Percentiles rank a stretch among this genome's conserved stretches.
Conservation (phyloP, 768 basidiomycete genomes). For the Cyclocybe cylindracea region DNA sequence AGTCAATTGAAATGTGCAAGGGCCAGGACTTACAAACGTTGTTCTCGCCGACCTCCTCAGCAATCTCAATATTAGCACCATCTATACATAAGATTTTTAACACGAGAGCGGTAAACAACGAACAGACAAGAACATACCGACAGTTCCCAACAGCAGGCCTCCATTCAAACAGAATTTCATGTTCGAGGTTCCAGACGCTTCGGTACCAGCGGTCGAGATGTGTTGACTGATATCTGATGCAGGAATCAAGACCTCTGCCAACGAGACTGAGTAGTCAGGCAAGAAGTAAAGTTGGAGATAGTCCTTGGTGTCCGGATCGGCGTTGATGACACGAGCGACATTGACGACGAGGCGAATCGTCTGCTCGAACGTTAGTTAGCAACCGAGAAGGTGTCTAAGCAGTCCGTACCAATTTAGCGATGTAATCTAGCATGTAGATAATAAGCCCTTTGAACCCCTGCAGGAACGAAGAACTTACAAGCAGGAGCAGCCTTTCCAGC, state of each 20-base stretch:
- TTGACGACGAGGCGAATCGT: constrained; percentile 94
- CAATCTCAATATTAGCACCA: constrained; percentile 96
- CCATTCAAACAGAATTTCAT: constrained; percentile 94
- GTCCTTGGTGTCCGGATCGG: constrained; percentile 85
- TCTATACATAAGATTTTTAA: constrained; percentile 40
- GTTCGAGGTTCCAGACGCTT: constrained; percentile 81
- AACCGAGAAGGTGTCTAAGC: not conserved
- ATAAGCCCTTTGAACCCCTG: not conserved
- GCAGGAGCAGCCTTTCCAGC: constrained; percentile 97
- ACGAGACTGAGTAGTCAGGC: constrained; percentile 89
- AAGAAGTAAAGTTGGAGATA: constrained; percentile 92
- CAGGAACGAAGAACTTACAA: constrained; percentile 46
- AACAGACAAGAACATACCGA: constrained; percentile 41
- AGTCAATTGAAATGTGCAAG: not conserved
- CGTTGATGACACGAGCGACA: constrained; percentile 77
- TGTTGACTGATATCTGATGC: constrained; percentile 95
- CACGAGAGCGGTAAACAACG: not conserved
- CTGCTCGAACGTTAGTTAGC: constrained; percentile 29
- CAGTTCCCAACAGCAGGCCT: constrained; percentile 84
- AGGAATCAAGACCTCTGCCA: constrained; percentile 85
- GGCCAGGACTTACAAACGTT: constrained; percentile 77
- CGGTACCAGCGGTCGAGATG: constrained; percentile 97
- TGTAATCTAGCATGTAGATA: constrained; percentile 58
- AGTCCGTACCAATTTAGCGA: constrained; percentile 75
- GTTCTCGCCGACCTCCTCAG: constrained; percentile 85